A percentile compares a stretch with the other conserved stretches of the same genome.
Evolutionary conservation across 2,329 filamentous ascomycete species (phyloP).

Genomic region (Aspergillus ochraceus): DNA sequence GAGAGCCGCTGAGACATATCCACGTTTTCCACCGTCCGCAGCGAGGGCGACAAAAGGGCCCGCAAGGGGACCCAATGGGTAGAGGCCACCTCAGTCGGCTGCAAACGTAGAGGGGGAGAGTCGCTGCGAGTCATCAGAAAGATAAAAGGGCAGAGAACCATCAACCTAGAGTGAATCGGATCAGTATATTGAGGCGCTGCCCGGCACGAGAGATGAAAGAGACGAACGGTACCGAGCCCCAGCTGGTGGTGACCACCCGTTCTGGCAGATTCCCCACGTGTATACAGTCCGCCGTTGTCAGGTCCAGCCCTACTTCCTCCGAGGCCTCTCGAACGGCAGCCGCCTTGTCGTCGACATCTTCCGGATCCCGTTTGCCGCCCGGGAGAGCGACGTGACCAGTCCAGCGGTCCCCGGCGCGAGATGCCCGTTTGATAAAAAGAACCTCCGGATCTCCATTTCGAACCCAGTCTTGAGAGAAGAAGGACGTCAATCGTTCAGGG

Average conservation of each 20-base stretch:
- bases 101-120: conserved; percentile 60
- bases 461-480: conserved; percentile 67
- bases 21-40: conserved; percentile 63
- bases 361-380: conserved; percentile 65
- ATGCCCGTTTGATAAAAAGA: conserved; percentile 70
- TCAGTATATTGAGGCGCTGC: conserved; percentile 15
- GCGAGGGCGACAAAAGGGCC: conserved; percentile 58
- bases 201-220: background rate
- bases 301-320: conserved; percentile 67
- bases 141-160: conserved; percentile 69
- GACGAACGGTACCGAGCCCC: conserved; percentile 61
- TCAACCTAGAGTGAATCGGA: conserved; percentile 48
- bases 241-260: conserved; percentile 64
- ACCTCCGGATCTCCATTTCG: conserved; percentile 65
- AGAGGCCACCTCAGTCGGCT: conserved; percentile 67
- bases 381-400: conserved; percentile 68
- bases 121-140: conserved; percentile 61
- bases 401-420: conserved; percentile 66
- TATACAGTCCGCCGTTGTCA: conserved; percentile 50
- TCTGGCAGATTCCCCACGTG: conserved; percentile 64
- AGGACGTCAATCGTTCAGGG: conserved; percentile 51
- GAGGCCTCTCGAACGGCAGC: conserved; percentile 64
- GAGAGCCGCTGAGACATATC: conserved; percentile 64
- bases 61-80: conserved; percentile 69
- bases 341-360: conserved; percentile 62